phyloP scores from a whole-genome alignment of 2,329 filamentous ascomycete species.

The Colletotrichum siamense region DNA sequence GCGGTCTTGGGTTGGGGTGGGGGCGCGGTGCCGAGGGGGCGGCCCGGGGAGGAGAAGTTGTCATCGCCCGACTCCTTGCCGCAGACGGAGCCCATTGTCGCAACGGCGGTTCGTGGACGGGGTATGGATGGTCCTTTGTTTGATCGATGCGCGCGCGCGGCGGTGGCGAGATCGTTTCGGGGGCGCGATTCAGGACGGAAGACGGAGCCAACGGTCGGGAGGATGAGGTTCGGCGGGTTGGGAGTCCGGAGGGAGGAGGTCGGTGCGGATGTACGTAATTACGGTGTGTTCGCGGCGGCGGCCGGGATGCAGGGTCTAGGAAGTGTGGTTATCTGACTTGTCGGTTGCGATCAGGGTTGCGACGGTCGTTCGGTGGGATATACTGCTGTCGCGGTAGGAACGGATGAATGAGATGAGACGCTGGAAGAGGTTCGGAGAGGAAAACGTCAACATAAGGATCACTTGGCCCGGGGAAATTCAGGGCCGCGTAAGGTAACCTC shows the following conservation, averaged over 20 bases:
- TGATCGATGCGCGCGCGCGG: not conserved
- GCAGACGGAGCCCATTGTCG: slow-evolving; percentile 84
- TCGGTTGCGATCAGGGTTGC: not conserved
- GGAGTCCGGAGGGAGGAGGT: not conserved
- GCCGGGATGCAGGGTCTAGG: not conserved
- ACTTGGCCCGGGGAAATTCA: slow-evolving; percentile 3
- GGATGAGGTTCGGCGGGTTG: not conserved
- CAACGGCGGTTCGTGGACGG: not conserved
- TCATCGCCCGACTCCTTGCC: slow-evolving; percentile 77
- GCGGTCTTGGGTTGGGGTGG: slow-evolving; percentile 53
- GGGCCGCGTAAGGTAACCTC: slow-evolving; percentile 16
- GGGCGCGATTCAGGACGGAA: not conserved
- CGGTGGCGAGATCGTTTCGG: not conserved
- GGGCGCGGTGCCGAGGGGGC: slow-evolving; percentile 68
- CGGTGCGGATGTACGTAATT: not conserved
- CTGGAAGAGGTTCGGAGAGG: not conserved
- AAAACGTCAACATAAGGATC: not conserved
- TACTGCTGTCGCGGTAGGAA: not conserved
- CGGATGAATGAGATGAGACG: not conserved
- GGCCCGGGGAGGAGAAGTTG: slow-evolving; percentile 75
- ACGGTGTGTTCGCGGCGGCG: not conserved
- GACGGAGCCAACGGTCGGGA: not conserved
- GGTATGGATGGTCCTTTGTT: not conserved
- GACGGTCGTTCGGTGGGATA: not conserved
- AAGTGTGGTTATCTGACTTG: not conserved